Evolutionary conservation across 441 rosid species (phyloP), one percentile per base, ranked within the genome.

Genomic region (Pelargonium australe): DNA sequence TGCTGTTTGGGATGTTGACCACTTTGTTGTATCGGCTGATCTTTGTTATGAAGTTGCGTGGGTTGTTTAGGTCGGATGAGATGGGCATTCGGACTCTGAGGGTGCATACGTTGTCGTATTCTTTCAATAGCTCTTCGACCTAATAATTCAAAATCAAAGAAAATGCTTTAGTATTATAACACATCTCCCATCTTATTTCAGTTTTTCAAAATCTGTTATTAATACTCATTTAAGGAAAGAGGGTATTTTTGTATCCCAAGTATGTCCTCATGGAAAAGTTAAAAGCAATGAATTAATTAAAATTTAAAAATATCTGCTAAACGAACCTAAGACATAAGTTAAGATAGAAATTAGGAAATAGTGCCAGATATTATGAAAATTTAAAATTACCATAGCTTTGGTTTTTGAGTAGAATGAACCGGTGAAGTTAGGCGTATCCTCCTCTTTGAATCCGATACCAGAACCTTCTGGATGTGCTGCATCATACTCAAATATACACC

Each of bases 1-100:
- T 90, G 84, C 96, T 90, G 85, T 92, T 92, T 13, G 96, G 96
- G 61, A 92, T 92, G 77, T 92, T 87, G 60, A 92, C 96, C 80
- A 92, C 98, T 79, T 90, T 92, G 82, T 79, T 84, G 49, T 92
- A 92, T 12, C 95, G 93, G 5, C 96, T 87, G 68, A 92, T 92
- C 84, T 92, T 92, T 1, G 96, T 88, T 49, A 92, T 92, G 84
- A 92, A 92, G 83, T 92, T 92, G 55, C 96, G 89, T 2, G 98
- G 91, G 79, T 92, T 92, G 81, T 70, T 82, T 1, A 92, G 80
- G 80, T 92, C 97, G 2, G 97, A 89, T 61, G 97, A 92, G 71
- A 92, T 92, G 1, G 96, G 97, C 97, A 92, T 89, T 60, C 95
- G 80, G 34, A 92, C 95, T 84, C 97, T 83, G 45, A 92, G 87